Evolutionary conservation across 2,329 filamentous ascomycete species (phyloP).

Genomic region (Colletotrichum higginsianum): DNA sequence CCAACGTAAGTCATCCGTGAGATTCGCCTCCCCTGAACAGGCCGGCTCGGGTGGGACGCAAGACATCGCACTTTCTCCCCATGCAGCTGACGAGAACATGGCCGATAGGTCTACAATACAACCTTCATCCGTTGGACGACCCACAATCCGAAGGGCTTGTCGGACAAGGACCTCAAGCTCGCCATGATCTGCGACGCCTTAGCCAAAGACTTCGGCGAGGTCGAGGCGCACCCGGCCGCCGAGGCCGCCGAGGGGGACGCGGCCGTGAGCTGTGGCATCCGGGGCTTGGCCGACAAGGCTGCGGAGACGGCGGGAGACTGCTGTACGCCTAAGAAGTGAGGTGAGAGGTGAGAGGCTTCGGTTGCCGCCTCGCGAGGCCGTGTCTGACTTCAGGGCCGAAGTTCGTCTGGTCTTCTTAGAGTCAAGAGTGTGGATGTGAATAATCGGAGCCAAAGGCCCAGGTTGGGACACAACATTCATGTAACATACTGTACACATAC

Average conservation of each 20-base stretch:
- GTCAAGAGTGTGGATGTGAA: too few relatives aligned
- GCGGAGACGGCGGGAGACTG: constrained; percentile 66
- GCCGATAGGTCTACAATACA: constrained; percentile 76
- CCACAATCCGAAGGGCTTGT: constrained; percentile 77
- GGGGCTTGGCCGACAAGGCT: constrained; percentile 63
- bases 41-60: background rate
- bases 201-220: constrained; percentile 71
- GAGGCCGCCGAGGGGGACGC: constrained; percentile 38
- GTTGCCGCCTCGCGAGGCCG: background rate
- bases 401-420: background rate
- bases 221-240: constrained; percentile 47
- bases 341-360: too few relatives aligned
- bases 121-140: constrained; percentile 82
- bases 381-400: background rate
- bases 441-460: background rate
- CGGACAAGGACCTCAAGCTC: constrained; percentile 73
- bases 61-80: background rate
- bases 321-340: constrained; percentile 63
- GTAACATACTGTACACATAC: background rate
- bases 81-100: background rate
- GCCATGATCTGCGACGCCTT: constrained; percentile 74
- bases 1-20: constrained; percentile 68
- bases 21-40: background rate
- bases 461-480: background rate
- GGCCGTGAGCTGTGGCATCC: constrained; percentile 54